A percentile compares a stretch with the other conserved stretches of the same genome.
phyloP scores from a whole-genome alignment of 331 rosid species.

The Cydonia oblonga region DNA sequence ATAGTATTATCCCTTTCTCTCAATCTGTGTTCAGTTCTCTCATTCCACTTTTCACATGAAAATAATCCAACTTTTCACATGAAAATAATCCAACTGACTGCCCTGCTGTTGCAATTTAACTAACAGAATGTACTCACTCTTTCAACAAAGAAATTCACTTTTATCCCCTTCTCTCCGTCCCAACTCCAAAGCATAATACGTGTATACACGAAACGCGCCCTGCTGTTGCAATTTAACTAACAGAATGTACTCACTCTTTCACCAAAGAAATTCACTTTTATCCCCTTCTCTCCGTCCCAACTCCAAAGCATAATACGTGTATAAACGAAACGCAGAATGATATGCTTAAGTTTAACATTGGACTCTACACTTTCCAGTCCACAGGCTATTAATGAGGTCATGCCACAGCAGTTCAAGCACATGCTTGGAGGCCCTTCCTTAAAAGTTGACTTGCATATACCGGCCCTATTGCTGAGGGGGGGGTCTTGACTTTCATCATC shows the following conservation, averaged over 20 bases:
- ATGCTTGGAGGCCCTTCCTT: constrained; percentile 76
- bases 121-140: not conserved
- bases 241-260: not conserved
- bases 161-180: not conserved
- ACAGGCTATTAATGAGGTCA: constrained; percentile 63
- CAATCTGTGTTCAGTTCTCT: not conserved
- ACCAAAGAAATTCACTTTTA: not conserved
- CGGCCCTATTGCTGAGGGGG: constrained; percentile 76
- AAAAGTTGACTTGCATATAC: constrained; percentile 74
- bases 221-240: not conserved
- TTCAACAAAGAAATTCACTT: not conserved
- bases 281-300: not conserved
- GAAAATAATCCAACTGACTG: not conserved
- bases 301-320: not conserved
- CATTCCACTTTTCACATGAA: not conserved
- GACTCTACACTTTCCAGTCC: constrained; percentile 2
- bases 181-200: not conserved
- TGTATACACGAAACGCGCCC: not conserved
- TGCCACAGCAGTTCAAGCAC: constrained; percentile 54
- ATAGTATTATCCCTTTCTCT: constrained; percentile 2
- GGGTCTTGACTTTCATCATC: constrained; percentile 58
- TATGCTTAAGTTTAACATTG: not conserved
- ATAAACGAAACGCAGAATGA: not conserved
- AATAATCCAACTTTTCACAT: not conserved
- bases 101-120: not conserved